Evolutionary conservation across 2,329 filamentous ascomycete genomes (phyloP), one percentile per base, ranked within the genome.

Genomic region (Aspergillus eucalypticola): DNA sequence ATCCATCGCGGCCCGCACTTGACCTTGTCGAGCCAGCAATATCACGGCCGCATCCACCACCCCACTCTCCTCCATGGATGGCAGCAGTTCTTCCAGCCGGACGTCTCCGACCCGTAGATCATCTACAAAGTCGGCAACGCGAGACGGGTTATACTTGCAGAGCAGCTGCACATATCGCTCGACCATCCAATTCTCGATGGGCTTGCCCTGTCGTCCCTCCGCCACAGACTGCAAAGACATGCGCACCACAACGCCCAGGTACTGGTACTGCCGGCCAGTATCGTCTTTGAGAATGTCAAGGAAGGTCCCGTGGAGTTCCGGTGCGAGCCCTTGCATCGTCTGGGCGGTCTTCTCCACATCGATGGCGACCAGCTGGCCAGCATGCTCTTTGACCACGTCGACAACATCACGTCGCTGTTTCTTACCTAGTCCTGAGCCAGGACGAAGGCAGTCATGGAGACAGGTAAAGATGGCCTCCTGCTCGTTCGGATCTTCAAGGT

Each of bases 31-130:
- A 41, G 92, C 91, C 83, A 99, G 90, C 8, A 99, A 82, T 1
- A 96, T 87, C 6, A 99, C 91, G 0, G 92, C 94, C 4, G 93
- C 96, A 78, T 99, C 95, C 49, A 99, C 87, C 5, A 95, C 91
- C 1, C 93, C 93, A 44, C 88, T 92, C 63, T 90, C 86, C 75
- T 99, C 96, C 82, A 99, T 92, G 0, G 88, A 88, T 3, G 93
- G 92, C 7, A 99, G 82, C 1, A 99, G 83, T 55, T 87, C 84
- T 11, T 95, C 90, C 0, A 99, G 83, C 23, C 88, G 85, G 27
- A 99, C 78, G 71, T 97, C 88, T 10, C 89, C 88, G 3, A 88
- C 88, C 66, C 92, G 90, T 2, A 96, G 82, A 1, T 86, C 73
- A 39, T 89, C 88, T 27, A 98, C 86, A 73, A 95, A 99, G 58